These are phyloP conservation scores for Alternaria infectoria DNA, from an alignment of 2,329 filamentous ascomycete genomes.

Conservation along the genomic window DNA sequence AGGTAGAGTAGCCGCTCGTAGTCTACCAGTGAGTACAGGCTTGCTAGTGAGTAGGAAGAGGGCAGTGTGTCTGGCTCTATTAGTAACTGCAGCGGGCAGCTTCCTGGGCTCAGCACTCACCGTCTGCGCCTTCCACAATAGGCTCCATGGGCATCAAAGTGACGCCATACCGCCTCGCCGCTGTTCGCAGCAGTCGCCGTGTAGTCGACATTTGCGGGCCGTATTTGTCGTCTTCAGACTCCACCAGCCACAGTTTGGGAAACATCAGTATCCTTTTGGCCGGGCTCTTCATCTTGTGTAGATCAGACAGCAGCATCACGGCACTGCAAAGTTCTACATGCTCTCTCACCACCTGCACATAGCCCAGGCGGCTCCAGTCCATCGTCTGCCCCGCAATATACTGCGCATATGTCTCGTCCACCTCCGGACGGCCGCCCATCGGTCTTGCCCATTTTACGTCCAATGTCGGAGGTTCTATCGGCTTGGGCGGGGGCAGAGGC, in stretches of 20 bases:
- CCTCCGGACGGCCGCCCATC: conserved; percentile 31
- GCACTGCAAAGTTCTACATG: conserved; percentile 57
- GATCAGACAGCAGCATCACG: conserved; percentile 57
- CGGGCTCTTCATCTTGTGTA: conserved; percentile 54
- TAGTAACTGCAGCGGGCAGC: not conserved
- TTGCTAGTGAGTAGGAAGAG: conserved; percentile 54
- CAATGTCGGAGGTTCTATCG: conserved; percentile 44
- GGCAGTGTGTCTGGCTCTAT: conserved; percentile 32
- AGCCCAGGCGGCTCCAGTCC: conserved; percentile 55
- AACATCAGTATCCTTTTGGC: conserved; percentile 55
- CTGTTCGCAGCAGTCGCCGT: conserved; percentile 52
- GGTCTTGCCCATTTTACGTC: conserved; percentile 48
- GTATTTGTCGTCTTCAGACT: conserved; percentile 43
- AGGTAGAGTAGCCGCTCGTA: conserved; percentile 55
- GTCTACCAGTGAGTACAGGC: conserved; percentile 52
- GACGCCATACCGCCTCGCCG: conserved; percentile 54
- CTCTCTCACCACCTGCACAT: conserved; percentile 55
- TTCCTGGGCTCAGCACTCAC: conserved; percentile 13
- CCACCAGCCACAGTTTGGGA: conserved; percentile 47
- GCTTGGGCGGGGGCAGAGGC: conserved; percentile 41
- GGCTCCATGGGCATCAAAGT: conserved; percentile 53
- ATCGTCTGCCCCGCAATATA: conserved; percentile 44
- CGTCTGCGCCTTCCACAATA: conserved; percentile 44
- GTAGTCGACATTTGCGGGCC: conserved; percentile 54
- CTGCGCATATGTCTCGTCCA: conserved; percentile 41